phyloP scores from a whole-genome alignment of 176 grass and related monocot genomes.

The Saccharum spontaneum region DNA sequence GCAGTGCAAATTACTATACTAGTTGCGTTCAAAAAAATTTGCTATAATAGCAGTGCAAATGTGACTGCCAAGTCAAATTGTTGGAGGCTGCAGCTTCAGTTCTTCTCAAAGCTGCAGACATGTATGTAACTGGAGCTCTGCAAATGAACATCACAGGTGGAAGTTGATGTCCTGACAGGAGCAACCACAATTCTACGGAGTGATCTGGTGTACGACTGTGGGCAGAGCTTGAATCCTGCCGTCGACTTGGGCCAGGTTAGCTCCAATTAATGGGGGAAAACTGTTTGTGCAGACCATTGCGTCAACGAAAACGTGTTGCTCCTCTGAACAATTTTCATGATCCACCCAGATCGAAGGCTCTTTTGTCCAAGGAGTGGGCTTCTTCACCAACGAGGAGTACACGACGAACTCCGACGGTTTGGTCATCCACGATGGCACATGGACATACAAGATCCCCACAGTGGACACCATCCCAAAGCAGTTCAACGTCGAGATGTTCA shows the following conservation, averaged over 20 bases:
- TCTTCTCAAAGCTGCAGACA: neutral
- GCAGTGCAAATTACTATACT: neutral
- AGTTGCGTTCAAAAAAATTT: no score
- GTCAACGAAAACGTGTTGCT: neutral
- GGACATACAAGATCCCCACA: conserved; percentile 87
- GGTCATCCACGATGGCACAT: conserved; percentile 68
- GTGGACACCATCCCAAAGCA: conserved; percentile 87
- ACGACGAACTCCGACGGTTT: conserved; percentile 66
- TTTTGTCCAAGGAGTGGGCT: conserved; percentile 78
- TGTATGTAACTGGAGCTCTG: neutral
- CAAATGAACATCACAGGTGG: conserved; percentile 46
- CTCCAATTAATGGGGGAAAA: neutral
- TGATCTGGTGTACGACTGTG: conserved; percentile 72
- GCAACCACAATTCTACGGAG: conserved; percentile 72
- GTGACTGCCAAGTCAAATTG: neutral
- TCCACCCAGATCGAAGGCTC: conserved; percentile 50
- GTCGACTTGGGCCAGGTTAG: conserved; percentile 81
- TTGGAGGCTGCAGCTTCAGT: neutral
- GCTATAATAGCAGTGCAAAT: neutral
- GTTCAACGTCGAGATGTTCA: conserved; percentile 76
- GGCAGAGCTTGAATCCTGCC: conserved; percentile 82
- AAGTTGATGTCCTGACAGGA: conserved; percentile 77
- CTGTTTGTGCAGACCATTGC: neutral
- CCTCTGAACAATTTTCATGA: neutral
- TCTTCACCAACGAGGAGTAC: conserved; percentile 79